phyloP scores from a whole-genome alignment of 306 rosid genomes.

The Hippophae gyantsensis region DNA sequence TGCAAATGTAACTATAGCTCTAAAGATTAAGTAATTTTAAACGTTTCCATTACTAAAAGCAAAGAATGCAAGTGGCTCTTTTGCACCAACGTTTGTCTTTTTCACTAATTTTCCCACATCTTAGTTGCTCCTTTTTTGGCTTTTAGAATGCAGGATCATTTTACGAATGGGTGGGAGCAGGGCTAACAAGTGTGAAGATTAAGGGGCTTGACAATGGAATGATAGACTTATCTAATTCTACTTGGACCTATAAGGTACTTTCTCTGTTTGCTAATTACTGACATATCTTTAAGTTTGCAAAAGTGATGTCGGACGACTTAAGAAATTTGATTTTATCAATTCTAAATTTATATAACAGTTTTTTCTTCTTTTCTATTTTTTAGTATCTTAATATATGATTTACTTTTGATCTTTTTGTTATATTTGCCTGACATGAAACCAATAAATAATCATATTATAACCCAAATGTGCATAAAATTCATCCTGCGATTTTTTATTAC shows the following conservation, averaged over 20 bases:
- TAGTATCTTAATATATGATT: too few species aligned
- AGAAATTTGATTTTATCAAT: not conserved
- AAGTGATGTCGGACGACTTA: not conserved
- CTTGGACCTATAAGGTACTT: constrained; percentile 82
- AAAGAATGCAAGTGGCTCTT: constrained; percentile 7
- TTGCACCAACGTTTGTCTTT: not conserved
- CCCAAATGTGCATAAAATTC: too few species aligned
- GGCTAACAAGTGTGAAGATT: constrained; percentile 59
- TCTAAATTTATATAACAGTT: too few species aligned
- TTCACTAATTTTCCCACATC: constrained; percentile 11
- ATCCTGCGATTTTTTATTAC: too few species aligned
- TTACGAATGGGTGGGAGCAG: constrained; percentile 83
- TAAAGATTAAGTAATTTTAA: too few species aligned
- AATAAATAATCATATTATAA: too few species aligned
- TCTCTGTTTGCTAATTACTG: not conserved
- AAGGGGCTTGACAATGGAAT: constrained; percentile 60
- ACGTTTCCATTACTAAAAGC: not conserved
- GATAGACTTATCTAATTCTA: constrained; percentile 54
- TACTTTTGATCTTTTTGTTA: too few species aligned
- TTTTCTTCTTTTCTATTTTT: too few species aligned
- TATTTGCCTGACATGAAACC: too few species aligned
- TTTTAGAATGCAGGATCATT: constrained; percentile 79
- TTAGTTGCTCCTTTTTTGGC: constrained; percentile 9
- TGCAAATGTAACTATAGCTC: too few species aligned
- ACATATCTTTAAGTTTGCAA: not conserved